Evolutionary conservation across 441 rosid genomes (phyloP).

Genomic region (Pelargonium citronellum): DNA sequence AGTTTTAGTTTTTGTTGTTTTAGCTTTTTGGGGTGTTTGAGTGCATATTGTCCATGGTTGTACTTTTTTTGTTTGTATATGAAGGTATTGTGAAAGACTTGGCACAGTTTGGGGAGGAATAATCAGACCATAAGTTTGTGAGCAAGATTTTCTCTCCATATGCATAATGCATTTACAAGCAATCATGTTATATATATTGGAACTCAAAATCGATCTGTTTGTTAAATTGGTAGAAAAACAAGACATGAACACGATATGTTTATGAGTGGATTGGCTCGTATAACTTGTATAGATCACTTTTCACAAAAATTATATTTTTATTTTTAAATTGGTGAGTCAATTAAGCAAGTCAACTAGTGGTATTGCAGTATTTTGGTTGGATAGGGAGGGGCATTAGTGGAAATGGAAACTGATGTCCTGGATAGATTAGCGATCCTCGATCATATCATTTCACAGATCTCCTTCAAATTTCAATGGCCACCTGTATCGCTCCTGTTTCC

Average conservation of each 20-base stretch:
- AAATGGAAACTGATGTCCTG: not conserved
- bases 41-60: not conserved
- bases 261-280: too few relatives aligned
- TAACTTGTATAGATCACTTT: too few relatives aligned
- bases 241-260: too few relatives aligned
- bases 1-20: not conserved
- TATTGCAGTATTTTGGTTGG: not conserved
- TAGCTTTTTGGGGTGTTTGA: not conserved
- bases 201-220: too few relatives aligned
- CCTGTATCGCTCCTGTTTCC: slow-evolving; percentile 44
- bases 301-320: too few relatives aligned
- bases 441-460: slow-evolving; percentile 21
- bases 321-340: too few relatives aligned
- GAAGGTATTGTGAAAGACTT: not conserved
- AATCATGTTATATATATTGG: too few relatives aligned
- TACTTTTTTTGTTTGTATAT: not conserved
- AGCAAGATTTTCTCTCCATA: too few relatives aligned
- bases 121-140: not conserved
- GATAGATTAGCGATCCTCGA: not conserved
- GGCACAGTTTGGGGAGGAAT: not conserved
- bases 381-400: slow-evolving; percentile 1
- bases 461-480: slow-evolving; percentile 30
- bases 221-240: too few relatives aligned
- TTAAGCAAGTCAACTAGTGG: too few relatives aligned
- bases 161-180: too few relatives aligned